phyloP scores from a whole-genome alignment of 2,329 filamentous ascomycete species.

The Xylaria sp. region DNA sequence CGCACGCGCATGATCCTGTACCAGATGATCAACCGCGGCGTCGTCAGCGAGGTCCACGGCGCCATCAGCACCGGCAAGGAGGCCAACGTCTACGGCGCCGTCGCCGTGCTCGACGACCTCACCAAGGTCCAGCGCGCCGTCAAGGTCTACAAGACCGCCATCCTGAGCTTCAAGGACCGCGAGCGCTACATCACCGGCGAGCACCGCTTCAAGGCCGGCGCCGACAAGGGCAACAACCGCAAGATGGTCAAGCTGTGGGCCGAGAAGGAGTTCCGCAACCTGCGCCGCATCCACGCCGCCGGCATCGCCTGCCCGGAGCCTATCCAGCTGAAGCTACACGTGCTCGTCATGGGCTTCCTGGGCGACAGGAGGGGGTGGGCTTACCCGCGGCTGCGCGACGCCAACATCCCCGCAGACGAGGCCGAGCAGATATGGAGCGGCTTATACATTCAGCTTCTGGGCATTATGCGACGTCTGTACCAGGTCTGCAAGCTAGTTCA shows the following conservation, averaged over 20 bases:
- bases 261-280: conserved; percentile 96
- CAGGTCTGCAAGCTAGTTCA: conserved; percentile 92
- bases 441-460: conserved; percentile 85
- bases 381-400: conserved; percentile 88
- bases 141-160: conserved; percentile 99
- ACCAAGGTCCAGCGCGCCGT: conserved; percentile 81
- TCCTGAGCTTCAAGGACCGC: conserved; percentile 96
- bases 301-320: conserved; percentile 93
- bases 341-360: conserved; percentile 93
- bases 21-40: conserved; percentile 92
- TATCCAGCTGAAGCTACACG: conserved; percentile 88
- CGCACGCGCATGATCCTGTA: conserved; percentile 94
- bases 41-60: conserved; percentile 92
- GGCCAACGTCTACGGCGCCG: conserved; percentile 95
- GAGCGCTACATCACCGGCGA: conserved; percentile 96
- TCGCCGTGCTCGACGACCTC: conserved; percentile 69
- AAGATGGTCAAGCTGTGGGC: conserved; percentile 99
- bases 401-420: conserved; percentile 76
- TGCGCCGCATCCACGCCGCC: conserved; percentile 83
- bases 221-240: conserved; percentile 93
- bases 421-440: conserved; percentile 77
- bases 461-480: conserved; percentile 93
- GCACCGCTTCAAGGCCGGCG: conserved; percentile 88
- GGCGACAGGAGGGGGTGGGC: conserved; percentile 88
- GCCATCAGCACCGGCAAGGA: conserved; percentile 97